phyloP scores from a whole-genome alignment of 1,139 yeast species.

The Magnusiomyces tetraspermus region DNA sequence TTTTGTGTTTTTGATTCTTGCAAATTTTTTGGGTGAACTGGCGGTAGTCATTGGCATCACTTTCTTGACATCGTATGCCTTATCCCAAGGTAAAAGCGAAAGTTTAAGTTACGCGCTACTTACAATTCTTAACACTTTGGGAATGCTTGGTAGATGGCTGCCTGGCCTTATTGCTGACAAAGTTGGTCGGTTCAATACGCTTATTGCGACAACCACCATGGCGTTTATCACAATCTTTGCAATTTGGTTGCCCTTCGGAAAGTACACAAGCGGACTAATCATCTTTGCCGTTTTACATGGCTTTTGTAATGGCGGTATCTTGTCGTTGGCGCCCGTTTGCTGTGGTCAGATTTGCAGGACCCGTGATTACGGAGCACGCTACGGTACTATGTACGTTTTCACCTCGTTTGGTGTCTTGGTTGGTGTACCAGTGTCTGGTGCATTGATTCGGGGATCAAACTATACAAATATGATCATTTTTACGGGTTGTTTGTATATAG shows the following conservation, averaged over 20 bases:
- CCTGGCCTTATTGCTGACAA: conserved; percentile 37
- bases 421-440: conserved; percentile 45
- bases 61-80: conserved; percentile 48
- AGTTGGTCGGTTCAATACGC: conserved; percentile 50
- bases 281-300: conserved; percentile 45
- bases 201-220: conserved; percentile 35
- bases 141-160: conserved; percentile 51
- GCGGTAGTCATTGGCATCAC: conserved; percentile 46
- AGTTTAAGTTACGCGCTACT: conserved; percentile 41
- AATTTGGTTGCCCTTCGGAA: conserved; percentile 50
- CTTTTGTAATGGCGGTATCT: conserved; percentile 42
- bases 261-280: conserved; percentile 31
- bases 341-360: conserved; percentile 42
- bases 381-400: conserved; percentile 40
- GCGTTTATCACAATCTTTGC: conserved; percentile 29
- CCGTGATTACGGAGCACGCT: conserved; percentile 41
- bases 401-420: conserved; percentile 39
- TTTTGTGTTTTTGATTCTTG: conserved; percentile 36
- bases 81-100: conserved; percentile 46
- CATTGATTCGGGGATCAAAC: conserved; percentile 37
- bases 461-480: conserved; percentile 10
- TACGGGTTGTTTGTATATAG: conserved; percentile 10
- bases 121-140: conserved; percentile 48
- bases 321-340: conserved; percentile 43
- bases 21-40: conserved; percentile 46